Conservation (phyloP, 306 rosid species). For the Ormosia emarginata region DNA sequence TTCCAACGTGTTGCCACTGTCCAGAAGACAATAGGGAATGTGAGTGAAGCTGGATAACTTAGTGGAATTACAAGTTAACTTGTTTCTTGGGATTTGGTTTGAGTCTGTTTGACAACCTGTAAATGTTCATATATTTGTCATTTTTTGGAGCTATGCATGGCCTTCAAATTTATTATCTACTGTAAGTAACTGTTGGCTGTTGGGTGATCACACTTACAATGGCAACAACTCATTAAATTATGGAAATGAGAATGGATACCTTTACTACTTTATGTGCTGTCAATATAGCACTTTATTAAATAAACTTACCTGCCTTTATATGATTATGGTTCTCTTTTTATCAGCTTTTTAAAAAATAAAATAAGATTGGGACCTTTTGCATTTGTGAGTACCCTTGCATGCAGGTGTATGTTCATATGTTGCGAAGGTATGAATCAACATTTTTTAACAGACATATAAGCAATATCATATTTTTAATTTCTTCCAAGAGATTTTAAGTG, state of each 20-base stretch:
- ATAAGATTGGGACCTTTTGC: not conserved
- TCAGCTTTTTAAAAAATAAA: not conserved
- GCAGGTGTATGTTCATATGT: constrained; percentile 5
- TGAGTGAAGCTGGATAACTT: constrained; percentile 51
- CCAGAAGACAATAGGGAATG: constrained; percentile 90
- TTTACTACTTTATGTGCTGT: not conserved
- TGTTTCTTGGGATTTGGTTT: not conserved
- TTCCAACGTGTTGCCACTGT: constrained; percentile 92
- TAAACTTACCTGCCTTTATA: not conserved
- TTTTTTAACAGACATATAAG: not conserved
- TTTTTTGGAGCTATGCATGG: not conserved
- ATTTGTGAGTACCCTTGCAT: constrained; percentile 2
- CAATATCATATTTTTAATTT: not conserved
- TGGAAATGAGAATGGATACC: not conserved
- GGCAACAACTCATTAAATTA: constrained; percentile 5
- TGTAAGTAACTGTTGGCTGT: not conserved
- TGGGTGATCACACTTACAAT: not conserved
- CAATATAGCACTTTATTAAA: not conserved
- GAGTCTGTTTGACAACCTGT: constrained; percentile 11
- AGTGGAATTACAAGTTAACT: not conserved
- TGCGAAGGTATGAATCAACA: not conserved
- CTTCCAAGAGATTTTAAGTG: not conserved
- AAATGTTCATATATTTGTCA: constrained; percentile 15
- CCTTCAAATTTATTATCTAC: constrained; percentile 7
- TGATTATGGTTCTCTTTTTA: not conserved